phyloP scores from a whole-genome alignment of 805 yeast genomes.

The Teunomyces cretensis region DNA sequence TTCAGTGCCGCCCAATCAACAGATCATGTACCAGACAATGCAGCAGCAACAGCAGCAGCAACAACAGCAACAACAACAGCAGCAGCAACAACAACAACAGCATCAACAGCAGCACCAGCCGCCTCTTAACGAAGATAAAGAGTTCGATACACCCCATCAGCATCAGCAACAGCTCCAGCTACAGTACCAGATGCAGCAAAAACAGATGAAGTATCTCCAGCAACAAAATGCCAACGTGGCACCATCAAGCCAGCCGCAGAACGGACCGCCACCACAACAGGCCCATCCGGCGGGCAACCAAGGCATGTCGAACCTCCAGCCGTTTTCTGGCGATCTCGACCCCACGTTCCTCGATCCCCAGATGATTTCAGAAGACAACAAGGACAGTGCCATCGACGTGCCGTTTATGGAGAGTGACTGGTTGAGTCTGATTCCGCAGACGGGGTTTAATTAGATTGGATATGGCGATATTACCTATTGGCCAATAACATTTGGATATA shows the following conservation, averaged over 20 bases:
- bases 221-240: slow-evolving; percentile 11
- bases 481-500: too few species aligned
- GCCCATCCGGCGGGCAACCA: neutral
- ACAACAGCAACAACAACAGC: slow-evolving; percentile 10
- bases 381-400: slow-evolving; percentile 3
- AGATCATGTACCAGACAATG: slow-evolving; percentile 10
- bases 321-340: neutral
- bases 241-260: neutral
- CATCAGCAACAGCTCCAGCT: slow-evolving; percentile 16
- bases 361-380: neutral
- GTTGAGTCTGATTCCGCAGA: slow-evolving; percentile 32
- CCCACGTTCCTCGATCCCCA: slow-evolving; percentile 2
- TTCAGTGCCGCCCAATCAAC: slow-evolving; percentile 7
- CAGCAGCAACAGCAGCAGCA: slow-evolving; percentile 29
- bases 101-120: slow-evolving; percentile 6
- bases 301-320: neutral
- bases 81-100: slow-evolving; percentile 18
- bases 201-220: slow-evolving; percentile 16
- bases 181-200: slow-evolving; percentile 17
- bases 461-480: too few species aligned
- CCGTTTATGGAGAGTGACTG: slow-evolving; percentile 22
- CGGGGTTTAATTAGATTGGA: slow-evolving; percentile 24
- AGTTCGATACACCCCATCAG: slow-evolving; percentile 10
- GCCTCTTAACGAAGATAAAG: slow-evolving; percentile 4
- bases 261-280: neutral